Evolutionary conservation across 768 basidiomycete genomes (phyloP), one percentile per base, ranked within the genome.

Genomic region (Cystofilobasidium bisporidii): DNA sequence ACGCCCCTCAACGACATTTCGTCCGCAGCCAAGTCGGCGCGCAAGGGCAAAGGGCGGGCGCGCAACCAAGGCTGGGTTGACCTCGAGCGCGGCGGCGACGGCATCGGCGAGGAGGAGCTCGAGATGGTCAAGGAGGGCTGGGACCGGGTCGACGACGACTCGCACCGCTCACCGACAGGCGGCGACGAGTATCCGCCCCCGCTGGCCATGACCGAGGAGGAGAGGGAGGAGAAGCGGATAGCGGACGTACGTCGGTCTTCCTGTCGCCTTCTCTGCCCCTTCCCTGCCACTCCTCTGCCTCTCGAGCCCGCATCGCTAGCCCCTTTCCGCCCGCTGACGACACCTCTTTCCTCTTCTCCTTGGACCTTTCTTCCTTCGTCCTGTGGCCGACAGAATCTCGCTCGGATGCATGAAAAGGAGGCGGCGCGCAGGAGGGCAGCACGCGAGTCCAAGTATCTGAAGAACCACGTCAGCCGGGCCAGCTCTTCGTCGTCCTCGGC

Each of bases 221-320:
- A 56, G 14, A 28, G 17, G 53, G 53, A 56, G 53, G 53, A 56
- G 17, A 56, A 56, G 53, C 53, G 53, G 18, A 56, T 56, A 30
- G 53, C 53, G 3, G 53, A 56, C 18, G 53, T 56, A 18, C 28
- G 26, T 56, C 8, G 17, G 10, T 41, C 17, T 17, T 41, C 40
- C 40, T 41, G 9, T 41, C 10, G 40, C 40, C 40, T 41, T 9
- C 9, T 9, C 40, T 17, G 40, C 40, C 17, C 17, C 40, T 41
- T 17, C 40, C 40, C 40, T 41, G 40, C 3, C 43, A 3, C 47
- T 48, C 17, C n/a, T 5, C 41, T 15, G 11, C 12, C 14, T 20
- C 8, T 15, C 5, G 41, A 8, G 3, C 41, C 41, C 41, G 41
- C 12, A 20, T 43, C 36, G 36, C 36, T 43, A 43, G 41, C 41